Base-by-base conservation (phyloP, 2,329 filamentous ascomycete species). In the Aspergillus ochraceoroseus region DNA sequence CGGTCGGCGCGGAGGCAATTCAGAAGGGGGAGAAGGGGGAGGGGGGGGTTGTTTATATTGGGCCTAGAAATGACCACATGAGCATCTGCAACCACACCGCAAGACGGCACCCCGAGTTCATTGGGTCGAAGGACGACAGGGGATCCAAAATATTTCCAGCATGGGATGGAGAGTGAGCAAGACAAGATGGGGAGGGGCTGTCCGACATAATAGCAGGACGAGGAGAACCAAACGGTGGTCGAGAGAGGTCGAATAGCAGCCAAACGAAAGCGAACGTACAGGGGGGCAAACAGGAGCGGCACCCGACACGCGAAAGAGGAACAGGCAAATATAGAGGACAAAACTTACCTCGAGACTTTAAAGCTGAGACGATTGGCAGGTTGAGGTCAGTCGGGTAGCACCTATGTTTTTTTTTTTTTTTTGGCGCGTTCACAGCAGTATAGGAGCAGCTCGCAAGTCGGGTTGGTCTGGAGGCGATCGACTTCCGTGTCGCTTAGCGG, bases 401-500 rank as follows among this genome's bases (percentile, higher is more conserved):
- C 23, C 41, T 43, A 40, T 45, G 37, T 33, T 33, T 17, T 40
- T 23, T 43, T 33, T 41, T 28, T 36, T 41, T 47, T 36, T 22
- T 41, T 48, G 43, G 46, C 44, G 49, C 48, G 46, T 39, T 47
- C 47, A 46, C 43, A 50, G 43, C 35, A 38, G 46, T 51, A 49
- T 49, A 47, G 41, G 46, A 51, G 47, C 31, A 51, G 43, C 46
- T 44, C 36, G 44, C 44, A 34, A 42, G 49, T 51, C 49, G 39
- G 41, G 49, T 43, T 47, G 54, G 52, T 53, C 51, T 51, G 57
- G 51, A 51, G 47, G 51, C 49, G 58, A 58, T 60, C 47, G 51
- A 49, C 59, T 62, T 51, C 60, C 57, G 61, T 62, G 62, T 65
- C 62, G 63, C 61, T 64, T 63, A 63, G 61, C 61, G 56, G 55